phyloP scores from a whole-genome alignment of 2,329 filamentous ascomycete genomes.

The Alternaria gansuensis region DNA sequence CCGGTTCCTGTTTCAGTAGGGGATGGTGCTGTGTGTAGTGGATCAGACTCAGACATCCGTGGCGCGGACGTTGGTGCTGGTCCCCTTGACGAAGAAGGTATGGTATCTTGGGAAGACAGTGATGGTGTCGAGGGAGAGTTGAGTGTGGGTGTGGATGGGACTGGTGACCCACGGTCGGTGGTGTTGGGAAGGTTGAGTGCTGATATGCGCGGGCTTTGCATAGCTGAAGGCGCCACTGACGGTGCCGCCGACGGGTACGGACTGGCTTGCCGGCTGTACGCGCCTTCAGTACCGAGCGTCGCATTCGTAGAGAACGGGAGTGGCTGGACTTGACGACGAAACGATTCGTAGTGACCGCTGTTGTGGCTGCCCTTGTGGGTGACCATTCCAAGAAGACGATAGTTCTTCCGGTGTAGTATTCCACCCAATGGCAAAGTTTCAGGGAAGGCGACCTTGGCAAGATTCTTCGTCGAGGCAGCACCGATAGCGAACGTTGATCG shows the following conservation, averaged over 20 bases:
- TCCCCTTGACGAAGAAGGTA: constrained; percentile 31
- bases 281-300: constrained; percentile 77
- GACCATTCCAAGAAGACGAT: constrained; percentile 85
- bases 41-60: constrained; percentile 38
- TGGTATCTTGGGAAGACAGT: constrained; percentile 48
- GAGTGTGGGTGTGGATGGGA: constrained; percentile 34
- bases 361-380: constrained; percentile 96
- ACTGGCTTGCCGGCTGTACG: constrained; percentile 71
- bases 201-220: constrained; percentile 59
- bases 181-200: constrained; percentile 39
- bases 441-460: constrained; percentile 91
- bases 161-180: constrained; percentile 40
- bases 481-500: constrained; percentile 87
- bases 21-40: constrained; percentile 28
- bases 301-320: constrained; percentile 84
- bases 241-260: constrained; percentile 56
- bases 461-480: constrained; percentile 85
- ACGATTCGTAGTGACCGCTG: constrained; percentile 96
- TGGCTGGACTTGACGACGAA: constrained; percentile 82
- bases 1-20: constrained; percentile 26
- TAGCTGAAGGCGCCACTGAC: constrained; percentile 49
- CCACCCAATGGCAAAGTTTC: constrained; percentile 85
- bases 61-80: constrained; percentile 46
- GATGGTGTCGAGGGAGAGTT: constrained; percentile 47
- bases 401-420: constrained; percentile 78